phyloP scores from a whole-genome alignment of 1,284 basidiomycete genomes.

The Ustilago nuda region DNA sequence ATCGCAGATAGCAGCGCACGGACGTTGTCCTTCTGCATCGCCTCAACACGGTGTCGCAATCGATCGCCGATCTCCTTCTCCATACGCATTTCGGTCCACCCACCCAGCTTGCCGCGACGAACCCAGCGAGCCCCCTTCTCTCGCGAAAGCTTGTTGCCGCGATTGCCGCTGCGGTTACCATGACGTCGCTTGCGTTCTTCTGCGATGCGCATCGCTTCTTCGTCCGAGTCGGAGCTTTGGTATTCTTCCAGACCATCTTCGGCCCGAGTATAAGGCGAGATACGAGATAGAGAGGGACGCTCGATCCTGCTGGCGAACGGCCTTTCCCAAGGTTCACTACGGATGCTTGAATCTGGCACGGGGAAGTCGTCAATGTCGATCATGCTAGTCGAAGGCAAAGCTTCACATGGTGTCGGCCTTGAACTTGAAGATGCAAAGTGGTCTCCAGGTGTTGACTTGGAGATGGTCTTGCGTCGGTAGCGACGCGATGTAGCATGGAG shows the following conservation, averaged over 20 bases:
- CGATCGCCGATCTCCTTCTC: slow-evolving; percentile 61
- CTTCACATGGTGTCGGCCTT: slow-evolving; percentile 17
- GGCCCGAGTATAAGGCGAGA: slow-evolving; percentile 19
- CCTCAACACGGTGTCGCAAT: slow-evolving; percentile 49
- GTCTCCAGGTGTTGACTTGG: slow-evolving; percentile 8
- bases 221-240: slow-evolving; percentile 48
- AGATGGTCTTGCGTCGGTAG: slow-evolving; percentile 25
- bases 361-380: slow-evolving; percentile 50
- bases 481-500: slow-evolving; percentile 10
- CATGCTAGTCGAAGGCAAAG: slow-evolving; percentile 34
- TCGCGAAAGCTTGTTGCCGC: slow-evolving; percentile 65
- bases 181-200: slow-evolving; percentile 45
- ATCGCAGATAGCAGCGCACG: slow-evolving; percentile 53
- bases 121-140: slow-evolving; percentile 61
- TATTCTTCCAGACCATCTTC: slow-evolving; percentile 22
- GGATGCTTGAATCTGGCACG: slow-evolving; percentile 45
- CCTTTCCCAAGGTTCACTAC: slow-evolving; percentile 40
- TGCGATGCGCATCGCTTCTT: slow-evolving; percentile 45
- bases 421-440: slow-evolving; percentile 24
- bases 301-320: slow-evolving; percentile 40
- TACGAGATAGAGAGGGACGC: slow-evolving; percentile 31
- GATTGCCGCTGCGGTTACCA: slow-evolving; percentile 57
- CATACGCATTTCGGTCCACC: slow-evolving; percentile 63
- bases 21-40: slow-evolving; percentile 59
- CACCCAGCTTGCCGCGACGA: slow-evolving; percentile 62